A percentile compares a stretch with the other conserved stretches of the same genome.
Evolutionary conservation across 108 stramenopile genomes (phyloP).

Genomic region (Asterionellopsis glacialis): DNA sequence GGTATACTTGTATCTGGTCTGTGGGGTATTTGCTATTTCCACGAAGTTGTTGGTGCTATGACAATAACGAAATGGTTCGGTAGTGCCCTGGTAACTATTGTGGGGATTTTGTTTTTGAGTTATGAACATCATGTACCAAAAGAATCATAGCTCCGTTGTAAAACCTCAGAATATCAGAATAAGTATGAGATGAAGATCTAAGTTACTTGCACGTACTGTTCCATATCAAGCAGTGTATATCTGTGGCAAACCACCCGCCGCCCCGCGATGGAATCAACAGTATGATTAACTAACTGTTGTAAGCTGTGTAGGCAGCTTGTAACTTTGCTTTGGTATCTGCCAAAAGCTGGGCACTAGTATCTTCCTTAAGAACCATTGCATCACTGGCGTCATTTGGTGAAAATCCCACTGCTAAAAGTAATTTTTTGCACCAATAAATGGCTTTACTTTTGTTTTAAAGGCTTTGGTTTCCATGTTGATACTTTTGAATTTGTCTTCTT

Average conservation of each 20-base stretch:
- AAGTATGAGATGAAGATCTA: no score
- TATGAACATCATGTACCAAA: background rate
- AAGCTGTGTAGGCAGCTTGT: conserved; percentile 54
- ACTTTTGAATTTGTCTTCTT: conserved; percentile 73
- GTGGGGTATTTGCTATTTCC: conserved; percentile 78
- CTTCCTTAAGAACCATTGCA: conserved; percentile 47
- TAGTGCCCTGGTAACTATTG: conserved; percentile 55
- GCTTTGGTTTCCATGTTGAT: conserved; percentile 95
- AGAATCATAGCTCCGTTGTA: background rate
- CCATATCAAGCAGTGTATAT: no score
- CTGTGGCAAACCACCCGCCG: background rate
- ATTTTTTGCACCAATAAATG: conserved; percentile 76
- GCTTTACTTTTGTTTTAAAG: conserved; percentile 83
- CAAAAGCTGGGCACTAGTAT: conserved; percentile 54
- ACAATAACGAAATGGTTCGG: conserved; percentile 64
- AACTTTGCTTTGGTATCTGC: conserved; percentile 68
- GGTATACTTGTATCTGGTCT: conserved; percentile 51
- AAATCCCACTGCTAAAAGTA: conserved; percentile 82
- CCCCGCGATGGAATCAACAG: background rate
- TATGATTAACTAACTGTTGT: conserved; percentile 6
- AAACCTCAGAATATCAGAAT: no score
- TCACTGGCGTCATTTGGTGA: conserved; percentile 41
- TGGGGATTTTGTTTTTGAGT: conserved; percentile 65
- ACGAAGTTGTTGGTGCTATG: conserved; percentile 48
- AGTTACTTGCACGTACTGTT: background rate